Conservation (phyloP, 2,329 filamentous ascomycete genomes). For the Bipolaris cookei region DNA sequence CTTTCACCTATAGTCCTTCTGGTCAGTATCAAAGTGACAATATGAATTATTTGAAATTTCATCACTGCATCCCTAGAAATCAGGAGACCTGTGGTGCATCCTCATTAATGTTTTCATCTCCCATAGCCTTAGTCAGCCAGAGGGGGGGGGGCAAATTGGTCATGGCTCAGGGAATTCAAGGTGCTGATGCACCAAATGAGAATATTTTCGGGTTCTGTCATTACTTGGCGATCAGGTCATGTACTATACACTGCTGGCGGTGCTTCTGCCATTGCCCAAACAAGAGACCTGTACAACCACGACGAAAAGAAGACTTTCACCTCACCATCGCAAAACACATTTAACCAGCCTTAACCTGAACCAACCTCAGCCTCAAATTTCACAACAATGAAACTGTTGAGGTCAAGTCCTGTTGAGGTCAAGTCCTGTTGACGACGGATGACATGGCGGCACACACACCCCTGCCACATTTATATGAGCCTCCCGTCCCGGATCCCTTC, state of each 20-base stretch:
- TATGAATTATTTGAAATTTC: neutral
- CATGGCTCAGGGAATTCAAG: neutral
- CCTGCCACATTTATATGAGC: neutral
- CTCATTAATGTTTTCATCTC: neutral
- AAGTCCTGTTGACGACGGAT: neutral
- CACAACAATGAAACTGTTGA: constrained; percentile 1
- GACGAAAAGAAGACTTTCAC: neutral
- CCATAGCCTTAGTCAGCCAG: neutral
- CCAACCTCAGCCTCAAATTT: neutral
- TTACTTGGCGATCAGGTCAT: neutral
- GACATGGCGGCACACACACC: neutral
- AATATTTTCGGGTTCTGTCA: neutral
- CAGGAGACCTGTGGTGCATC: neutral
- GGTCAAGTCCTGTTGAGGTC: neutral
- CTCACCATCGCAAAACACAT: neutral
- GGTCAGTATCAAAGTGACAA: neutral
- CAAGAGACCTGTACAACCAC: too few species aligned
- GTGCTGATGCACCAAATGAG: neutral
- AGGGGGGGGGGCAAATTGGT: too few species aligned
- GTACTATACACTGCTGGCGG: neutral
- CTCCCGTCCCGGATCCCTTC: neutral
- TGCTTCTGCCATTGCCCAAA: neutral
- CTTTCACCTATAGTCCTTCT: neutral
- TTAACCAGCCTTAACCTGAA: neutral
- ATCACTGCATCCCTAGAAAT: neutral